A percentile compares a stretch with the other conserved stretches of the same genome.
phyloP scores from a whole-genome alignment of 495 filamentous ascomycete species.

The Neurospora sp. region DNA sequence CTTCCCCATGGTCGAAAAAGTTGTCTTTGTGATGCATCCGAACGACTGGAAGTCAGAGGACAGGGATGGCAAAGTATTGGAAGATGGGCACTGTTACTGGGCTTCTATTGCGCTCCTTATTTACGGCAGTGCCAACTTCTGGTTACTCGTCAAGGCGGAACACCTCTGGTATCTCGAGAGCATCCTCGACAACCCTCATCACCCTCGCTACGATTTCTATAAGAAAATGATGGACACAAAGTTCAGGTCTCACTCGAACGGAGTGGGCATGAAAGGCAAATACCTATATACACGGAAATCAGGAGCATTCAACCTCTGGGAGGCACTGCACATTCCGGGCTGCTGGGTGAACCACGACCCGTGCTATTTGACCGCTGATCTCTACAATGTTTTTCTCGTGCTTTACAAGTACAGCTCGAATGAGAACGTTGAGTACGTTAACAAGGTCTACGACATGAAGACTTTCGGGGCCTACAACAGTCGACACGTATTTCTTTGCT shows the following conservation, averaged over 20 bases:
- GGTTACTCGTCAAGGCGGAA: conserved; percentile 21
- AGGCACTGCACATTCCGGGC: conserved; percentile 13
- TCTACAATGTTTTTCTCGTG: conserved; percentile 14
- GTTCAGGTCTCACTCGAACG: neutral
- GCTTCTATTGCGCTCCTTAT: conserved; percentile 7
- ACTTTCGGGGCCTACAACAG: conserved; percentile 17
- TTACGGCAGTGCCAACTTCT: conserved; percentile 10
- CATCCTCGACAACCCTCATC: conserved; percentile 7
- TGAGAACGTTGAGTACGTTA: neutral
- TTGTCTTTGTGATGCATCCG: conserved; percentile 12
- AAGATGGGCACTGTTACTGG: conserved; percentile 13
- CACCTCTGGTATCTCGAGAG: conserved; percentile 11
- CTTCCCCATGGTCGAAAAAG: conserved; percentile 13
- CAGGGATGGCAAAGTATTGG: conserved; percentile 1
- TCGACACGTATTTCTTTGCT: conserved; percentile 18
- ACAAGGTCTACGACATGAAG: conserved; percentile 13
- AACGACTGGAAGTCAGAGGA: conserved; percentile 3
- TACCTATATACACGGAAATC: neutral
- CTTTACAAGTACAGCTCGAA: conserved; percentile 11
- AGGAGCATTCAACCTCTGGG: conserved; percentile 12
- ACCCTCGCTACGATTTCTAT: conserved; percentile 15
- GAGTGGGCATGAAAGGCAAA: neutral
- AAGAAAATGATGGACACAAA: neutral
- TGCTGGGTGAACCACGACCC: conserved; percentile 13
- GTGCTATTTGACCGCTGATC: conserved; percentile 16